Base-by-base conservation (phyloP, 768 basidiomycete species). In the Lactarius sanguifluus region DNA sequence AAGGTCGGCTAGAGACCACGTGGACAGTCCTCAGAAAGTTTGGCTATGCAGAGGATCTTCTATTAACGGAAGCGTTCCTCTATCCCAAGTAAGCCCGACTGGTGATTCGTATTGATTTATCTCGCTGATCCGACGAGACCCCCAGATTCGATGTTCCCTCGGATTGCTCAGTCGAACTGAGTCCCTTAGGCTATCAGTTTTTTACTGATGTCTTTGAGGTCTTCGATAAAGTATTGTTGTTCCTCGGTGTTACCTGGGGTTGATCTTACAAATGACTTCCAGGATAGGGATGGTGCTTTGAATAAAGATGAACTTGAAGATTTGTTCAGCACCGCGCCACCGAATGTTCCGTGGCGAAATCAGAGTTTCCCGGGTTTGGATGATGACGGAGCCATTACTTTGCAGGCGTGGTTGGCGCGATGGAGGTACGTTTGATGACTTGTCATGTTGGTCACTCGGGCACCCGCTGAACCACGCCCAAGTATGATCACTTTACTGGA, bases 401-500 rank as follows among this genome's bases (percentile, higher is more conserved):
- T 99, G 54, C 96, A 98, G 78, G 93, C 94, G 1, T 99, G 96
- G 96, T 79, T 98, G 32, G 96, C 96, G 23, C 96, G 97, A 74
- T 99, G 96, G 96, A 96, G 93, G 95, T 94, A 36, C 60, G 70
- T 82, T 76, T 28, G 23, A 38, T 58, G 32, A 20, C 23, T 30
- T 18, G 15, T 28, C 13, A n/a, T 9, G 9, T 30, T 20, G n/a
- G 20, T 34, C n/a, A 20, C 16, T 20, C 15, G 25, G 30, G 30
- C 34, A 12, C 47, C 12, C 13, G 16, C 54, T 47, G 32, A 59
- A 15, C 47, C 54, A 40, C 45, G 30, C 57, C 56, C 45, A 68
- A 98, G 96, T 74, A 97, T 98, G 96, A 96, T 95, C 1, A 99
- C 96, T 0, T 82, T 98, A 0, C 83, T 98, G n/a, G 93, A 97